phyloP scores from a whole-genome alignment of 2,329 filamentous ascomycete species.

The Colletotrichum camelliae region DNA sequence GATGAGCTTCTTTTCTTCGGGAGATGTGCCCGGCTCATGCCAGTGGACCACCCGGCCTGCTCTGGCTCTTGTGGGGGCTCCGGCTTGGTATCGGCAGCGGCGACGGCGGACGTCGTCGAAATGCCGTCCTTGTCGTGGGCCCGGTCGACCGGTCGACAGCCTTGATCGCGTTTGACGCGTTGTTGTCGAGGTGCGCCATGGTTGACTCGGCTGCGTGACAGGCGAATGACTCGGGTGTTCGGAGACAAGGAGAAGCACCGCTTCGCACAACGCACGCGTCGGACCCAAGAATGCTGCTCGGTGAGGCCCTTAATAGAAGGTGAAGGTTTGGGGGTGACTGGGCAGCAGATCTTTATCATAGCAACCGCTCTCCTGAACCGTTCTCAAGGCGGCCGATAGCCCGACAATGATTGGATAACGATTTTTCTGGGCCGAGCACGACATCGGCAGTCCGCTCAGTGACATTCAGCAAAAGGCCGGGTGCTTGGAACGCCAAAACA shows the following conservation, averaged over 20 bases:
- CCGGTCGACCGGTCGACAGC: background rate
- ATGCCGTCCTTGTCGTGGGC: constrained; percentile 9
- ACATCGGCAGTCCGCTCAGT: background rate
- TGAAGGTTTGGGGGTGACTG: background rate
- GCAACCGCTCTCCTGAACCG: background rate
- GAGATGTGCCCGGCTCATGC: constrained; percentile 45
- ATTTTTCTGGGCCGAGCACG: constrained; percentile 19
- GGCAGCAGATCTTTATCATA: constrained; percentile 1
- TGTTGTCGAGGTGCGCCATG: constrained; percentile 4
- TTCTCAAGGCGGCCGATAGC: background rate
- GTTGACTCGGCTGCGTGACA: background rate
- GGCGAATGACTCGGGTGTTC: background rate
- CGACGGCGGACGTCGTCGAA: background rate
- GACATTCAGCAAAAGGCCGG: background rate
- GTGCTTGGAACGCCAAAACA: background rate
- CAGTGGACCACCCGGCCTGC: constrained; percentile 38
- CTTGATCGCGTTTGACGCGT: background rate
- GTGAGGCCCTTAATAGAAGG: background rate
- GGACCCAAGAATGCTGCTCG: background rate
- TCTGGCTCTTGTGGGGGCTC: constrained; percentile 16
- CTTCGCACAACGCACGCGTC: background rate
- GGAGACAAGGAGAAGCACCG: background rate
- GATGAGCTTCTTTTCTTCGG: constrained; percentile 49
- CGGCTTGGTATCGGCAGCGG: constrained; percentile 7
- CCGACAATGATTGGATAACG: constrained; percentile 4